Evolutionary conservation across 176 grass and related monocot species (phyloP).

Genomic region (Eragrostis nindensis): DNA sequence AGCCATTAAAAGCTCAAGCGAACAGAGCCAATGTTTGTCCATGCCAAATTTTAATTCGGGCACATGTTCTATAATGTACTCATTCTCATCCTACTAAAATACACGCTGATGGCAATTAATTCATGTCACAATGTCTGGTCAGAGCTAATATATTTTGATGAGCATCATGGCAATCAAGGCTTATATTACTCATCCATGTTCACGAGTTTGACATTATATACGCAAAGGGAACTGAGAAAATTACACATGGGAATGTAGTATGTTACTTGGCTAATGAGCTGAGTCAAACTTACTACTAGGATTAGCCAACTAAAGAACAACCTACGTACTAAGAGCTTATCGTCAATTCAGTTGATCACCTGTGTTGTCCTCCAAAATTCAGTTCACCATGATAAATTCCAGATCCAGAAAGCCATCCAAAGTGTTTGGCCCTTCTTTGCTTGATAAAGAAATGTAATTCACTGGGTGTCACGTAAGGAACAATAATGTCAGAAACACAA

Average conservation of each 20-base stretch:
- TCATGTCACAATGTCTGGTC: neutral
- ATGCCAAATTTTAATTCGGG: neutral
- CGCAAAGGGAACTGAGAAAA: neutral
- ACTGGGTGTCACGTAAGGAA: conserved; percentile 55
- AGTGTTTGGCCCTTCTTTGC: conserved; percentile 95
- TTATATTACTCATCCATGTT: conserved; percentile 4
- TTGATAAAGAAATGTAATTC: conserved; percentile 96
- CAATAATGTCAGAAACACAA: conserved; percentile 31
- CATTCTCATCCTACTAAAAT: neutral
- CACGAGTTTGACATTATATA: neutral
- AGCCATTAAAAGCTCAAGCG: too few species aligned
- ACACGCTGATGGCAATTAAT: neutral
- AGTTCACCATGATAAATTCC: conserved; percentile 97
- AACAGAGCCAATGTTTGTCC: too few species aligned
- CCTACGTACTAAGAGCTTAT: neutral
- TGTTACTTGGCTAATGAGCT: conserved; percentile 16
- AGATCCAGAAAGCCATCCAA: conserved; percentile 97
- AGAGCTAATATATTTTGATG: conserved; percentile 5
- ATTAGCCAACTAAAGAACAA: conserved; percentile 2
- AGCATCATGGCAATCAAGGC: neutral
- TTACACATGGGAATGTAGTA: conserved; percentile 1
- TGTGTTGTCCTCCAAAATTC: conserved; percentile 95
- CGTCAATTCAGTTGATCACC: conserved; percentile 48
- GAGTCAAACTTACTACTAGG: conserved; percentile 7
- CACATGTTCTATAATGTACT: conserved; percentile 5